Percentiles rank a stretch among this genome's conserved stretches.
Evolutionary conservation across 2,329 filamentous ascomycete species (phyloP).

Genomic region (Coniochaeta sp.): DNA sequence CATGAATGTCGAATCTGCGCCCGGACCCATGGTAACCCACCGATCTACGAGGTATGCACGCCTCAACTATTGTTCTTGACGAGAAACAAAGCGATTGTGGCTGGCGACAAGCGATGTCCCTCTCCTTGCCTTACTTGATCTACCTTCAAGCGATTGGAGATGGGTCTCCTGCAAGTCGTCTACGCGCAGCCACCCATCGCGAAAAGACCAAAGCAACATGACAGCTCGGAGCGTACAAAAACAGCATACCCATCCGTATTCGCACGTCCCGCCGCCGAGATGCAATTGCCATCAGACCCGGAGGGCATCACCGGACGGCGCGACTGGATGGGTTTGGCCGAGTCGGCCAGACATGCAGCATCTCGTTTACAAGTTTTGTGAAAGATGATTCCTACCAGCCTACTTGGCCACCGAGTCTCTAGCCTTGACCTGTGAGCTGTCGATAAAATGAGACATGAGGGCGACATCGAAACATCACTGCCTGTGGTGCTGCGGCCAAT

Average conservation of each 20-base stretch:
- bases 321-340: background rate
- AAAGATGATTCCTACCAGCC: background rate
- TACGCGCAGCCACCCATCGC: background rate
- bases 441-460: background rate
- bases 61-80: background rate
- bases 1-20: background rate
- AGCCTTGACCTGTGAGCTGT: background rate
- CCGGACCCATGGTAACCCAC: background rate
- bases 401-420: background rate
- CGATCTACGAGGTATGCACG: background rate
- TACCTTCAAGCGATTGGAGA: no score
- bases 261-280: background rate
- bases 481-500: background rate
- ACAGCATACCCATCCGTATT: background rate
- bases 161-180: background rate
- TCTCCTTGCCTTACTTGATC: no score
- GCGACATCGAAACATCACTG: background rate
- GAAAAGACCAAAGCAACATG: background rate
- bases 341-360: background rate
- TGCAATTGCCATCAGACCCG: background rate
- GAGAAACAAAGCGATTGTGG: background rate
- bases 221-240: background rate
- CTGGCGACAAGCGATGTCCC: background rate
- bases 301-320: background rate
- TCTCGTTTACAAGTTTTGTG: background rate